Evolutionary conservation across 139 green algal species (phyloP).

Genomic region (Coelastrella sp.): DNA sequence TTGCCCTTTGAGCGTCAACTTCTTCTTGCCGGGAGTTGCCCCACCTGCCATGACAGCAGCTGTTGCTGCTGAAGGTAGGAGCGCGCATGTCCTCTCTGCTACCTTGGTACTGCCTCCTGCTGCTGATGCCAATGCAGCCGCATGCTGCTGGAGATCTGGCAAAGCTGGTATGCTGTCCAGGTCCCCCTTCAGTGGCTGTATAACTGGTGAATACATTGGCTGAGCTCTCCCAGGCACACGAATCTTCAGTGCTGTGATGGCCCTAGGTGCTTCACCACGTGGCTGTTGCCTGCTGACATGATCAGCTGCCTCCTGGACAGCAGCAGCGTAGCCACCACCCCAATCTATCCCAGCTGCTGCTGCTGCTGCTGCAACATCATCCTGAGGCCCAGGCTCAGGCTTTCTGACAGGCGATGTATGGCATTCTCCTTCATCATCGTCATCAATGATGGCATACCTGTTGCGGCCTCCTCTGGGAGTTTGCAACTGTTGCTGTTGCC

Average conservation of each 20-base stretch:
- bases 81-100: not conserved
- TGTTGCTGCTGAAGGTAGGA: slow-evolving; percentile 1
- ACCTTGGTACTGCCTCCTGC: not conserved
- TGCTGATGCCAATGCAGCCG: not conserved
- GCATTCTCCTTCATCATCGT: slow-evolving; percentile 38
- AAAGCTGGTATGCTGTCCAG: slow-evolving; percentile 20
- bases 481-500: slow-evolving; percentile 3
- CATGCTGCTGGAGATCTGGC: slow-evolving; percentile 22
- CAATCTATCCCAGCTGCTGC: not conserved
- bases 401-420: slow-evolving; percentile 29
- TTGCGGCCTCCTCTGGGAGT: not conserved
- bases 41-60: not conserved
- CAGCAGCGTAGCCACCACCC: no score
- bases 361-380: slow-evolving; percentile 2
- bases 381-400: not conserved
- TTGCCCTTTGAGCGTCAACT: slow-evolving; percentile 8
- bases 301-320: no score
- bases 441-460: not conserved
- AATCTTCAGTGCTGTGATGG: slow-evolving; percentile 18
- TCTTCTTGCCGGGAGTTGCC: not conserved
- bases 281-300: no score
- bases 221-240: slow-evolving; percentile 9
- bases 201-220: slow-evolving; percentile 21
- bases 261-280: not conserved
- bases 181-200: not conserved